These are phyloP conservation scores for Phaeosphaeria sp. DNA, from an alignment of 2,329 filamentous ascomycete species.

Conservation along the genomic window DNA sequence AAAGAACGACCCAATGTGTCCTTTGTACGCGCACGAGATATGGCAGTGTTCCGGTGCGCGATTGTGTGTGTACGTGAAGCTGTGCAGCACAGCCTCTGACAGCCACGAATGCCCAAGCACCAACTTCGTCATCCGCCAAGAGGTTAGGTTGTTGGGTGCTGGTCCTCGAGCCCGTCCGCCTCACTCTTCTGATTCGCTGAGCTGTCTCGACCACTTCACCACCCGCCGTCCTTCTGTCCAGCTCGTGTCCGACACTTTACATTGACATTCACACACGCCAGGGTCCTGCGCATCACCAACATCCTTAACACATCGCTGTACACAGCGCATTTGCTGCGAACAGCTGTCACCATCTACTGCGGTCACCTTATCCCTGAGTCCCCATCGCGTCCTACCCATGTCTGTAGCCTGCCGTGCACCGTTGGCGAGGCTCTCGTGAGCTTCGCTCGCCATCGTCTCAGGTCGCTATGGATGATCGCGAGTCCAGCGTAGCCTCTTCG, in stretches of 20 bases:
- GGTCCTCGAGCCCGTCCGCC: conserved; percentile 1
- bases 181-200: conserved; percentile 9
- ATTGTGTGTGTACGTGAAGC: conserved; percentile 13
- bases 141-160: neutral
- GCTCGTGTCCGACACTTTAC: neutral
- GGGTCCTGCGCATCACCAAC: neutral
- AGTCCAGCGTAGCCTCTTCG: conserved; percentile 44
- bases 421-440: conserved; percentile 40
- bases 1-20: conserved; percentile 1
- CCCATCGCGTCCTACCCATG: conserved; percentile 27
- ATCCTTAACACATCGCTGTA: neutral
- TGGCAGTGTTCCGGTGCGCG: conserved; percentile 15
- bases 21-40: conserved; percentile 2
- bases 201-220: conserved; percentile 5
- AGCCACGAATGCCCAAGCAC: conserved; percentile 3
- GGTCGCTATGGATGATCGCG: conserved; percentile 41
- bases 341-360: conserved; percentile 2
- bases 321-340: neutral
- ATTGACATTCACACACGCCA: neutral
- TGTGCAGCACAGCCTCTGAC: conserved; percentile 15
- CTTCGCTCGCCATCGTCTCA: conserved; percentile 26
- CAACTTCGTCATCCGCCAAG: conserved; percentile 9
- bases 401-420: conserved; percentile 32
- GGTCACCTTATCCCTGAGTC: conserved; percentile 12
- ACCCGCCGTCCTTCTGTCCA: neutral